Base-by-base conservation (phyloP, 2,329 filamentous ascomycete species). In the Trichoderma pleuroti region DNA sequence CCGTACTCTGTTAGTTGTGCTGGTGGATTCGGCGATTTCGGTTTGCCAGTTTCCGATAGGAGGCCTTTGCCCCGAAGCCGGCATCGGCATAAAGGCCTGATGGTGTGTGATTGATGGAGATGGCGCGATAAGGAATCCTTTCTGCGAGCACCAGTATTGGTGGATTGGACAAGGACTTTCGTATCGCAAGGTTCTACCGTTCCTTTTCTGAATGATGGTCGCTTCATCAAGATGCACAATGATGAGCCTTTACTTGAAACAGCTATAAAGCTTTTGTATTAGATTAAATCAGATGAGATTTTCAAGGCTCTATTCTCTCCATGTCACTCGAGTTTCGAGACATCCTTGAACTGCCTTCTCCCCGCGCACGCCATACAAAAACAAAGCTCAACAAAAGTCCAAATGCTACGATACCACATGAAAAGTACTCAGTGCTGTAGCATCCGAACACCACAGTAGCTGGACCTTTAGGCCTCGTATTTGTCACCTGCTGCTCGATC, bases 401-500 rank as follows among this genome's bases (percentile, higher is more conserved):
- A 10, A n/a, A 42, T 3, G 7, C 39, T 10, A 42, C 16, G n/a
- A 42, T 42, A 8, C 39, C 39, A 1, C 39, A 42, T 16, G 39
- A 42, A 42, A 42, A 42, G 8, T 42, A 42, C 39, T 42, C 39
- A 0, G 39, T 8, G 18, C 39, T n/a, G 18, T 42, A 16, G 16
- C n/a, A 42, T n/a, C 39, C 39, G 1, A 42, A n/a, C 8, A 42
- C 16, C 18, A 42, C 39, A 7, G 39, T 42, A 9, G 39, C 16
- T 42, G 39, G 39, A n/a, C 16, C 39, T n/a, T 42, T 8, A 42
- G 39, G 39, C 0, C 2, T 42, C 0, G 4, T 5, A 16, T 42
- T 42, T n/a, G 39, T 42, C 39, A 42, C 39, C 18, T 42, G 39
- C 39, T 42, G 39, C 8, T 92, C 88, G 3, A 91, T 85, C 0